Conservation (phyloP, 352 stramenopile genomes). For the Pythium aquatile region DNA sequence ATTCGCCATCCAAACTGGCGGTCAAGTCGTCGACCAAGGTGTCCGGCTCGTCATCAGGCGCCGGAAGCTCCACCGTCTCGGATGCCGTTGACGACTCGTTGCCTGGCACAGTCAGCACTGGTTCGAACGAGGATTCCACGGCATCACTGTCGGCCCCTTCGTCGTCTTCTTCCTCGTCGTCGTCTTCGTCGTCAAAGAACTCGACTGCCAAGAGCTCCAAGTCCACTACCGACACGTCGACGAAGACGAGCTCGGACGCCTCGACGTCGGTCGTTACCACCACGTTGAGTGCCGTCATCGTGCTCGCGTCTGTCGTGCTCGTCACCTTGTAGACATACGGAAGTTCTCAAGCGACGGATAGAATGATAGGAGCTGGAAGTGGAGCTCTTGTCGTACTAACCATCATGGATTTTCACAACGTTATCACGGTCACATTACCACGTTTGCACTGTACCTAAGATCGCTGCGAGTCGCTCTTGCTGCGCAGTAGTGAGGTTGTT, state of each 20-base stretch:
- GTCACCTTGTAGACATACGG: slow-evolving; percentile 10
- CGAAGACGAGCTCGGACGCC: neutral
- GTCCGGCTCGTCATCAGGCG: neutral
- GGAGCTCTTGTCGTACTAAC: no score
- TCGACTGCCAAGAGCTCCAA: slow-evolving; percentile 12
- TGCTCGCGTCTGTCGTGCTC: slow-evolving; percentile 20
- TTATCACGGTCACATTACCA: slow-evolving; percentile 3
- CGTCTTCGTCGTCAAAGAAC: slow-evolving; percentile 15
- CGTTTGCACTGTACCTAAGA: slow-evolving; percentile 31
- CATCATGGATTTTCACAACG: neutral
- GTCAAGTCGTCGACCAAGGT: neutral
- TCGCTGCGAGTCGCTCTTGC: slow-evolving; percentile 50
- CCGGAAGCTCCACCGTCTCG: neutral
- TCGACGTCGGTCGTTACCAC: slow-evolving; percentile 7
- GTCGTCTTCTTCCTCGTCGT: neutral
- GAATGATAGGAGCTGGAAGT: no score
- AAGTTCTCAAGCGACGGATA: no score
- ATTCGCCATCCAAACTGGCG: slow-evolving; percentile 3
- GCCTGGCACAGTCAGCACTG: slow-evolving; percentile 9
- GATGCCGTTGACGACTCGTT: neutral
- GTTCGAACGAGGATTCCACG: slow-evolving; percentile 9
- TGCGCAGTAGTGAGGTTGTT: slow-evolving; percentile 51
- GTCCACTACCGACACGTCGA: slow-evolving; percentile 9
- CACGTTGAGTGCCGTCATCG: slow-evolving; percentile 6
- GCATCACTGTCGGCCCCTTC: neutral